phyloP scores from a whole-genome alignment of 495 filamentous ascomycete species.

The Aspergillus baeticus region DNA sequence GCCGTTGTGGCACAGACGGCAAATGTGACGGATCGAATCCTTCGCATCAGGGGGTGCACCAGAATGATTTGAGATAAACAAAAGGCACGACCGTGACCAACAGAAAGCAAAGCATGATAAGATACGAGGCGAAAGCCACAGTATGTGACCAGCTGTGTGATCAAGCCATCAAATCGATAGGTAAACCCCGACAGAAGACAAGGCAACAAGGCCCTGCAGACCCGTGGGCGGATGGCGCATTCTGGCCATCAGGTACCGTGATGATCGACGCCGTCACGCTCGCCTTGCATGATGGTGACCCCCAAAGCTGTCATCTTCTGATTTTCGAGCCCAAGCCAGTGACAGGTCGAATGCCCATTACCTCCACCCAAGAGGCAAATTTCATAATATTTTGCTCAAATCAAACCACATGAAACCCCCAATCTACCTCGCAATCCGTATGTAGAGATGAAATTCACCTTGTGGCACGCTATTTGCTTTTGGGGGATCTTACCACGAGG shows the following conservation, averaged over 20 bases:
- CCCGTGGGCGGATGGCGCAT: too few relatives aligned
- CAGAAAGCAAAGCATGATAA: neutral
- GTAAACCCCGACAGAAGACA: too few relatives aligned
- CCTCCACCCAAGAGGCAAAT: conserved; percentile 8
- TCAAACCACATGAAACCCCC: neutral
- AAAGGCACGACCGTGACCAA: neutral
- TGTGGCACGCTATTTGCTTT: neutral
- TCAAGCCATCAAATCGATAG: too few relatives aligned
- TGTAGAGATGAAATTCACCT: neutral
- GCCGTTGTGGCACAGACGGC: conserved; percentile 22
- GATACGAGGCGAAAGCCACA: too few relatives aligned
- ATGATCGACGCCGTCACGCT: conserved; percentile 1
- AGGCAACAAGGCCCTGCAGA: too few relatives aligned
- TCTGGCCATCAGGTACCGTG: neutral
- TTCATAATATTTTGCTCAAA: too few relatives aligned
- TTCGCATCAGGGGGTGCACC: neutral
- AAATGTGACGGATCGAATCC: conserved; percentile 6
- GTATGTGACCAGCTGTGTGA: too few relatives aligned
- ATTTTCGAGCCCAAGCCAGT: conserved; percentile 11
- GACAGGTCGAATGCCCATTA: conserved; percentile 11
- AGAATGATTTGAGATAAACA: neutral
- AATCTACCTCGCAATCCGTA: conserved; percentile 3
- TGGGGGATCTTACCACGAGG: neutral
- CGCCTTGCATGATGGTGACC: conserved; percentile 5
- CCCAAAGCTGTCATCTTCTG: neutral